Conservation (phyloP, 2,329 filamentous ascomycete genomes). For the Bipolaris sorokiniana region DNA sequence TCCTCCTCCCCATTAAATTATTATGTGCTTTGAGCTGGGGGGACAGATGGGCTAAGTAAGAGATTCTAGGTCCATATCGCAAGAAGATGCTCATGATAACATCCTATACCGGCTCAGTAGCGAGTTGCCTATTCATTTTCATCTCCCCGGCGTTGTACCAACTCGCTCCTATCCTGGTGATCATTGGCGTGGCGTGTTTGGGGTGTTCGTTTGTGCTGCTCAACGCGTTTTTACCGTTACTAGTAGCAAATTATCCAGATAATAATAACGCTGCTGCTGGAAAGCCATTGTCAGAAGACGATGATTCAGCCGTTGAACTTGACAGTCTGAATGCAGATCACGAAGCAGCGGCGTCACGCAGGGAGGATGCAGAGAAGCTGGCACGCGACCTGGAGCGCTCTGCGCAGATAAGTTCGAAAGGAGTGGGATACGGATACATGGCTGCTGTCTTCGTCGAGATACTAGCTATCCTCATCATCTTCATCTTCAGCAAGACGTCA, state of each 20-base stretch:
- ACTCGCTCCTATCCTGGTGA: constrained; percentile 77
- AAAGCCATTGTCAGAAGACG: constrained; percentile 18
- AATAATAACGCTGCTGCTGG: constrained; percentile 19
- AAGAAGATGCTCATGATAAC: constrained; percentile 84
- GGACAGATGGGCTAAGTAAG: too few relatives aligned
- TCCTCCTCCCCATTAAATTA: too few relatives aligned
- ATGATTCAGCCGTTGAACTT: constrained; percentile 34
- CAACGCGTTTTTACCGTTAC: constrained; percentile 87
- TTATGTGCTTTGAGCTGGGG: too few relatives aligned
- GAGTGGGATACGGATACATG: constrained; percentile 88
- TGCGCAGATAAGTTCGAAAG: constrained; percentile 83
- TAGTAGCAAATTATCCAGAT: constrained; percentile 80
- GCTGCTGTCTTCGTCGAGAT: constrained; percentile 83
- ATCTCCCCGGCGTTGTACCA: constrained; percentile 77
- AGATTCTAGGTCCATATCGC: constrained; percentile 64
- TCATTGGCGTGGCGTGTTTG: constrained; percentile 86
- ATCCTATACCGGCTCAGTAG: constrained; percentile 76
- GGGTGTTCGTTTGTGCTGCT: constrained; percentile 95
- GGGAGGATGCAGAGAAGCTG: constrained; percentile 38
- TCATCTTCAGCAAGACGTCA: constrained; percentile 54
- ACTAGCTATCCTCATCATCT: constrained; percentile 74
- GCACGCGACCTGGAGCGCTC: constrained; percentile 76
- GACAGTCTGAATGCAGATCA: constrained; percentile 31
- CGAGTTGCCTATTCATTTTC: constrained; percentile 82
- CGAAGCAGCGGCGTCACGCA: constrained; percentile 1